A percentile compares a stretch with the other conserved stretches of the same genome.
These are phyloP conservation scores for Buddleja alternifolia DNA, from an alignment of 257 asterid genomes.

Conservation along the genomic window DNA sequence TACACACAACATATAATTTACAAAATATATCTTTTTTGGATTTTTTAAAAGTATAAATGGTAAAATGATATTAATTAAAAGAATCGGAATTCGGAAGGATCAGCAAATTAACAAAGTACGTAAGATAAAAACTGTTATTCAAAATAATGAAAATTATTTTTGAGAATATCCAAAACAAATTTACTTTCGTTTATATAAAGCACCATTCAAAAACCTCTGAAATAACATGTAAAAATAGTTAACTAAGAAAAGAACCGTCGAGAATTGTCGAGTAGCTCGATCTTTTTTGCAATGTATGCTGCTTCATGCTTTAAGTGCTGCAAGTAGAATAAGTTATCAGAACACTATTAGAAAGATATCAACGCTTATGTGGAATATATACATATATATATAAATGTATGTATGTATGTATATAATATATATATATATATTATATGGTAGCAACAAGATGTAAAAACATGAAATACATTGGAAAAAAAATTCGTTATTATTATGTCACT, in stretches of 20 bases:
- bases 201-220: too few relatives aligned
- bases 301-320: constrained; percentile 67
- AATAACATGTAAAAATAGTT: too few relatives aligned
- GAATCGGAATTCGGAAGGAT: background rate
- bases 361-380: background rate
- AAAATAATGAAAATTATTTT: too few relatives aligned
- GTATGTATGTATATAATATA: too few relatives aligned
- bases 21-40: too few relatives aligned
- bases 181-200: too few relatives aligned
- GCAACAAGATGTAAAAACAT: too few relatives aligned
- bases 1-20: background rate
- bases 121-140: background rate
- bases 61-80: background rate
- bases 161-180: too few relatives aligned
- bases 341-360: background rate
- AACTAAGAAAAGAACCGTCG: constrained; percentile 44
- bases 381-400: too few relatives aligned
- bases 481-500: too few relatives aligned
- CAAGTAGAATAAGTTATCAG: constrained; percentile 17
- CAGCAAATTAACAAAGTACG: background rate
- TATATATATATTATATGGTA: background rate
- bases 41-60: too few relatives aligned
- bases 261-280: constrained; percentile 62
- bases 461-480: too few relatives aligned
- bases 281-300: constrained; percentile 49